Base-by-base conservation (phyloP, 2,329 filamentous ascomycete species). In the Nothopassalora personata region DNA sequence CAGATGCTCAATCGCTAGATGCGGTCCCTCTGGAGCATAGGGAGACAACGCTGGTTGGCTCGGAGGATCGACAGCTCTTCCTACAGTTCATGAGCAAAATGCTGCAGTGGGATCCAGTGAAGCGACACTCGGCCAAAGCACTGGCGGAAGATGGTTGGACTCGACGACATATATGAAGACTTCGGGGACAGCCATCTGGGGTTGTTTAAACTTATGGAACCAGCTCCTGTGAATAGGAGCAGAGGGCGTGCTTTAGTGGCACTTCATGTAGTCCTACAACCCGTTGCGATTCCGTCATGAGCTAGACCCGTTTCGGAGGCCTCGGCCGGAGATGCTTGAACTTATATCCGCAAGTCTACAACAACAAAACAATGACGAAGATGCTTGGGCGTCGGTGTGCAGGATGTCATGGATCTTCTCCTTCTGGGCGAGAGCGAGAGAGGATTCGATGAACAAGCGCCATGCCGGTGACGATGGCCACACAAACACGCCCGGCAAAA, bases 51-150 rank as follows among this genome's bases (percentile, higher is more conserved):
- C 23, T 1, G 23, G 23, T 23, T 23, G 23, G 23, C 23, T 23
- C 23, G 23, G 48, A 70, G 30, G 70, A 74, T 34, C 31, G 31
- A 34, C 8, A 34, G 31, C 11, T 8, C 1, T 34, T 34, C 31
- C 31, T 34, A 34, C 31, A 11, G 8, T 34, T 34, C 11, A 11
- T 34, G 31, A 8, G 31, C 31, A 34, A 34, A 34, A 34, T 34
- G 31, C 31, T 34, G 11, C 31, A 34, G 31, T 34, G 31, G 31
- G 31, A 34, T 9, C 31, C 31, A 11, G 31, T 4, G 31, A 9
- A 34, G 31, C 31, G 7, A 11, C 31, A 11, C 31, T 34, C 31
- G 31, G 31, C 23, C 23, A 23, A 23, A 23, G 31, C 7, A 34
- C 5, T 34, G 11, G 31, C 31, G 11, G 53, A 60, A 15, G 57